A percentile compares a stretch with the other conserved stretches of the same genome.
Evolutionary conservation across 768 basidiomycete species (phyloP).

Genomic region (Calvatia gigantea): DNA sequence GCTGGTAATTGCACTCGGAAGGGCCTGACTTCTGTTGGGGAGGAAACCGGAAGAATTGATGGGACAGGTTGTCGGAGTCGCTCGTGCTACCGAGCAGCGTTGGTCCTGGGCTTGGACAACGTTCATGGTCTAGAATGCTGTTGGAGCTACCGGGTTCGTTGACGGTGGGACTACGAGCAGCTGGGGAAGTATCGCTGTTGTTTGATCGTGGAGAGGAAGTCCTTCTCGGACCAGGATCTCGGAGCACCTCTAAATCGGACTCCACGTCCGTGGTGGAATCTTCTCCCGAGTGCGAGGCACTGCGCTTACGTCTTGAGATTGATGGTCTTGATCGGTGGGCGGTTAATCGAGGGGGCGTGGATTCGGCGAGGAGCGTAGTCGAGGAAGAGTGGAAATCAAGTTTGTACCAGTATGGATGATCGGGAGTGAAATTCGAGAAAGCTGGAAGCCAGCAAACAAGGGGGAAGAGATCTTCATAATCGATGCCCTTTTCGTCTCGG

Average conservation of each 20-base stretch:
- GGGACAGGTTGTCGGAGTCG: neutral
- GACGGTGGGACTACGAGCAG: neutral
- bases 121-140: neutral
- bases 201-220: neutral
- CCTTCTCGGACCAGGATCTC: neutral
- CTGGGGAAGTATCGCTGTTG: neutral
- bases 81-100: neutral
- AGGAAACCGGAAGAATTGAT: neutral
- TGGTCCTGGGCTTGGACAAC: neutral
- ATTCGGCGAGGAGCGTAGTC: neutral
- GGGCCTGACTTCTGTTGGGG: neutral
- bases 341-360: neutral
- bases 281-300: neutral
- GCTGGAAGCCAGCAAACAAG: neutral
- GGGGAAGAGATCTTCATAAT: neutral
- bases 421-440: neutral
- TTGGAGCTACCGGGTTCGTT: neutral
- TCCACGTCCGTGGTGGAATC: neutral
- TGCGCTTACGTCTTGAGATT: neutral
- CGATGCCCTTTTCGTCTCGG: neutral
- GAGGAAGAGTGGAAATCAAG: neutral
- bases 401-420: neutral
- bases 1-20: neutral
- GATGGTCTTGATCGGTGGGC: neutral
- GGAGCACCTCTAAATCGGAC: neutral